Evolutionary conservation across 495 filamentous ascomycete genomes (phyloP), one percentile per base, ranked within the genome.

Genomic region (Acidiella bohemica): DNA sequence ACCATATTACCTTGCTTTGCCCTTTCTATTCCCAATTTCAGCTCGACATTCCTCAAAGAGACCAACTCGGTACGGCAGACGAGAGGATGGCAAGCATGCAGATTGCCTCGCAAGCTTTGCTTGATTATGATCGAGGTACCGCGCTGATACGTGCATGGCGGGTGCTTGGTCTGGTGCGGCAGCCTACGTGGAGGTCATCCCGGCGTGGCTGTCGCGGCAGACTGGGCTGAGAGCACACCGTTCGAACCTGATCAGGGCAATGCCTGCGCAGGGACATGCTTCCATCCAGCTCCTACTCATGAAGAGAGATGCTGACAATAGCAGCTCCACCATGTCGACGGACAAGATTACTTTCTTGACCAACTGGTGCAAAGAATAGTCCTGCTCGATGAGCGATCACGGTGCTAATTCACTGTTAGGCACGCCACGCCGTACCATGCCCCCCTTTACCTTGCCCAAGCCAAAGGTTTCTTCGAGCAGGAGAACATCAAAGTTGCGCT

Each of bases 191-290:
- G n/a, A n/a, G n/a, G n/a, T n/a, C n/a, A n/a, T n/a, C n/a, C n/a
- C n/a, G n/a, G n/a, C n/a, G n/a, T n/a, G n/a, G n/a, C n/a, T n/a
- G n/a, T 22, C 14, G 19, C 9, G 4, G 19, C 13, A 20, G 33
- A 19, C 23, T 17, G 33, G 36, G 36, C 71, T 75, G 71, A 75
- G 71, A 75, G 67, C 70, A 75, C 68, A 75, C 71, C 72, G 71
- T 72, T 63, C 33, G 60, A 79, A 81, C 76, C 79, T 81, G 76
- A 81, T 79, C 76, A 78, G 75, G 76, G 78, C 76, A 80, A 81
- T 81, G 70, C 76, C 73, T 78, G 76, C 76, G 76, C 75, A 80
- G 79, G 76, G 70, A 80, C 71, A 75, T 78, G 75, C 76, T 73
- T 71, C 65, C 71, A 72, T 62, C 58, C 63, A n/a, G n/a, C n/a